These are phyloP conservation scores for Wickerhamia fluorescens DNA, from an alignment of 805 yeast species.

Conservation along the genomic window DNA sequence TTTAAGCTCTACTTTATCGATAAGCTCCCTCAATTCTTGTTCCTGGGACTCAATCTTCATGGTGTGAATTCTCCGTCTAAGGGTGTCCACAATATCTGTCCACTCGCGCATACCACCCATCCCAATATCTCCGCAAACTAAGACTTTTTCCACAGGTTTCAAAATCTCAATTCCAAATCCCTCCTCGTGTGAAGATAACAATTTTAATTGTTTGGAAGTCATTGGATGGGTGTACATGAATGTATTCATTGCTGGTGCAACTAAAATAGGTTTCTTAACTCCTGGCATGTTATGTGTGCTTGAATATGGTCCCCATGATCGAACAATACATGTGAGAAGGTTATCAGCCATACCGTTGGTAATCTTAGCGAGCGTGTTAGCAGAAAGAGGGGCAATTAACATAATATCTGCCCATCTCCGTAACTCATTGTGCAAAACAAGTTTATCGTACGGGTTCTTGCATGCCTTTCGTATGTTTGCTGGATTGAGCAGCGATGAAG, in stretches of 20 bases:
- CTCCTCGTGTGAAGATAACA: conserved; percentile 27
- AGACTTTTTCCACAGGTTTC: conserved; percentile 41
- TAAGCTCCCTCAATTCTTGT: neutral
- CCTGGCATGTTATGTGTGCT: conserved; percentile 2
- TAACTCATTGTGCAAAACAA: conserved; percentile 37
- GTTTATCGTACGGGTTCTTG: conserved; percentile 27
- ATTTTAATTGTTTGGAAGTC: conserved; percentile 32
- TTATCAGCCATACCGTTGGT: conserved; percentile 40
- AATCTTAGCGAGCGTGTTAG: conserved; percentile 38
- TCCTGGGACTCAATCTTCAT: conserved; percentile 9
- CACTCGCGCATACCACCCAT: conserved; percentile 47
- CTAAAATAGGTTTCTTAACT: conserved; percentile 34
- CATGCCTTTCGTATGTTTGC: conserved; percentile 12
- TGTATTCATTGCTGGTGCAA: conserved; percentile 45
- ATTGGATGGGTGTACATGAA: conserved; percentile 42
- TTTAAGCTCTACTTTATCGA: conserved; percentile 14
- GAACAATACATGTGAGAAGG: conserved; percentile 33
- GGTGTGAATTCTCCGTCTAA: conserved; percentile 26
- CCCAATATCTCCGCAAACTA: conserved; percentile 43
- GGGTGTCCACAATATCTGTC: conserved; percentile 38
- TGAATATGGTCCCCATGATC: conserved; percentile 34
- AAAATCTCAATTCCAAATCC: conserved; percentile 38
- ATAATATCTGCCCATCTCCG: conserved; percentile 43
- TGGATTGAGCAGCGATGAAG: conserved; percentile 4
- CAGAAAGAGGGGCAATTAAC: conserved; percentile 40